Evolutionary conservation across 768 basidiomycete species (phyloP).

Genomic region (Sporobolomyces pararoseus): DNA sequence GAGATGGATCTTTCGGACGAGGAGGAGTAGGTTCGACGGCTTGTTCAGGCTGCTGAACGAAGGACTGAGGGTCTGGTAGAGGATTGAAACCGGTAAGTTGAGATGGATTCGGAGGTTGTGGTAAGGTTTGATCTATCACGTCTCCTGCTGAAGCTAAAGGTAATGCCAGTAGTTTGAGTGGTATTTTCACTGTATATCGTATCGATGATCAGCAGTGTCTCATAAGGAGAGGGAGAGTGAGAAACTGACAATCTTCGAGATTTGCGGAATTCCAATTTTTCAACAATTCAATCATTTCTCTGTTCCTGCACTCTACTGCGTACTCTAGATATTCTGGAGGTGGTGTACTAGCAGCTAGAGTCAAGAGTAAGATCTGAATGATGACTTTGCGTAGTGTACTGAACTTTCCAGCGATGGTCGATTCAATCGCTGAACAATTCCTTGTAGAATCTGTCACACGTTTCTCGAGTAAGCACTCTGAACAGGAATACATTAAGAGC

Average conservation of each 20-base stretch:
- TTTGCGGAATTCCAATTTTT: background rate
- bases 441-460: conserved; percentile 7
- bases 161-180: background rate
- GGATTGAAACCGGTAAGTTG: background rate
- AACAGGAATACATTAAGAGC: background rate
- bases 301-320: background rate
- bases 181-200: background rate
- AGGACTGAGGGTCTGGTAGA: background rate
- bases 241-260: background rate
- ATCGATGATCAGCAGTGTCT: too few relatives aligned
- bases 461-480: too few relatives aligned
- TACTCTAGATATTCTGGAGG: background rate
- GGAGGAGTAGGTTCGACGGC: conserved; percentile 1
- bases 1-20: background rate
- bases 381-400: background rate
- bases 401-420: background rate
- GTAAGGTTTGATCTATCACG: background rate
- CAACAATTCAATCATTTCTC: background rate
- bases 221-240: background rate
- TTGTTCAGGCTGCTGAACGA: background rate
- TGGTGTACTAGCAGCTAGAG: background rate
- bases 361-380: background rate
- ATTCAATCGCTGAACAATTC: background rate
- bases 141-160: background rate
- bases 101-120: background rate